Evolutionary conservation across 495 filamentous ascomycete species (phyloP), one percentile per base, ranked within the genome.

Genomic region (Bombardia bombarda): DNA sequence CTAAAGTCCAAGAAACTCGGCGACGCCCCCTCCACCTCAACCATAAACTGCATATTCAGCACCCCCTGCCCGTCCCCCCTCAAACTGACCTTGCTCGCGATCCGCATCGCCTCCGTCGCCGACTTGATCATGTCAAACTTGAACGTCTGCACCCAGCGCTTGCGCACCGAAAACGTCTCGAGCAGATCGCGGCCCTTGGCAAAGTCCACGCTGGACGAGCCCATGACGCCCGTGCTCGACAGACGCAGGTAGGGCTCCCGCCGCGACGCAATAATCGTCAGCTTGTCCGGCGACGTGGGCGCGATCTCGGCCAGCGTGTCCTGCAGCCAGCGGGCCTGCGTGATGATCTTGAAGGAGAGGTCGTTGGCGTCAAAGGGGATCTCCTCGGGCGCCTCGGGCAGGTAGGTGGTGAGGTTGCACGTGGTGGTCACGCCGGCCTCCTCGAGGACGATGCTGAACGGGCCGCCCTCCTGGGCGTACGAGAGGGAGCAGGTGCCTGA

Each of bases 31-130:
- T 82, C 78, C 12, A 84, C 63, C 58, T 95, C 87, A 25, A 98
- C 82, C 88, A 98, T 93, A 52, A 98, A 95, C 62, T 98, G 92
- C 56, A 97, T 67, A 61, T 87, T 96, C 47, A 98, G 62, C 13
- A 97, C 90, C 0, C 92, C 92, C 60, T 88, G 83, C 9, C 74
- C 69, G 67, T 98, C 92, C 5, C 85, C 80, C 5, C 92, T 72
- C 45, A 98, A 77, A 57, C 89, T 95, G 19, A 96, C 90, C 61
- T 96, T 98, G 42, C 74, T 86, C 18, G 92, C 88, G 33, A 87
- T 77, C 23, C 78, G 79, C 93, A 98, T 96, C 3, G 92, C 92
- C 28, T 87, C 78, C 25, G 73, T 73, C 2, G 90, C 88, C 32
- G 83, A 79, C 54, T 84, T 86, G 48, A 98, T 67, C n/a, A 90